phyloP scores from a whole-genome alignment of 148 eudicot species.

The Talinum fruticosum region DNA sequence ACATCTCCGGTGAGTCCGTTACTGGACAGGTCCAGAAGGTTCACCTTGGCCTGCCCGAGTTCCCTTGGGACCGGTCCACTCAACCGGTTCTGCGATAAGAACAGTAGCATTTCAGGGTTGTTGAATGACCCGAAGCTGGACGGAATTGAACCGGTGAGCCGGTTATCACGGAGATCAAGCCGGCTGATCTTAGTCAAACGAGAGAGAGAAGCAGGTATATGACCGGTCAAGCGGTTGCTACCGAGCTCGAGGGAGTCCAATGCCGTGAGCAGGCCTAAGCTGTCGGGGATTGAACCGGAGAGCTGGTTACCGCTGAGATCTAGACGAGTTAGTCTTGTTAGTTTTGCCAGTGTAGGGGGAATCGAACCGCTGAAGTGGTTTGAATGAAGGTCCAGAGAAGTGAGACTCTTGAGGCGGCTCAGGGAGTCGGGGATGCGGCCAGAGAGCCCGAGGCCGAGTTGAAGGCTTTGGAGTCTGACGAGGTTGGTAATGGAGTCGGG shows the following conservation, averaged over 20 bases:
- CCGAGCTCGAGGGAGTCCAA: too few relatives aligned
- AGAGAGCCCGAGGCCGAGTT: not conserved
- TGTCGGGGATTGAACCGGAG: conserved; percentile 38
- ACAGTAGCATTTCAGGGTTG: conserved; percentile 15
- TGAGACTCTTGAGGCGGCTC: conserved; percentile 22
- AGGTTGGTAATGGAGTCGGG: too few relatives aligned
- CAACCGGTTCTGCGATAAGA: conserved; percentile 30
- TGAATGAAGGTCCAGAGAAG: conserved; percentile 23
- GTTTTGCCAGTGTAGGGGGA: not conserved
- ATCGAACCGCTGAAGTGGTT: conserved; percentile 21
- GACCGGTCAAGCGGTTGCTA: too few relatives aligned
- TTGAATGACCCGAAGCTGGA: conserved; percentile 17
- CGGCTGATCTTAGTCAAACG: too few relatives aligned
- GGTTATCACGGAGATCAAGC: not conserved
- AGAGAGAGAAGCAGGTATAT: too few relatives aligned
- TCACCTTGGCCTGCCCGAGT: conserved; percentile 1
- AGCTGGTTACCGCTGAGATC: conserved; percentile 36
- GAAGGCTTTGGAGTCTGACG: too few relatives aligned
- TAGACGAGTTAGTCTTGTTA: conserved; percentile 21
- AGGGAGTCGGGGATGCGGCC: conserved; percentile 25
- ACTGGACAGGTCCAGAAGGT: not conserved
- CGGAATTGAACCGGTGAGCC: conserved; percentile 36
- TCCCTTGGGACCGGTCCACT: conserved; percentile 14
- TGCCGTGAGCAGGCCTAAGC: conserved; percentile 18
- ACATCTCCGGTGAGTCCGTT: conserved; percentile 23